Conservation (phyloP, 768 basidiomycete species). For the Boletus rufocinnamomeus region DNA sequence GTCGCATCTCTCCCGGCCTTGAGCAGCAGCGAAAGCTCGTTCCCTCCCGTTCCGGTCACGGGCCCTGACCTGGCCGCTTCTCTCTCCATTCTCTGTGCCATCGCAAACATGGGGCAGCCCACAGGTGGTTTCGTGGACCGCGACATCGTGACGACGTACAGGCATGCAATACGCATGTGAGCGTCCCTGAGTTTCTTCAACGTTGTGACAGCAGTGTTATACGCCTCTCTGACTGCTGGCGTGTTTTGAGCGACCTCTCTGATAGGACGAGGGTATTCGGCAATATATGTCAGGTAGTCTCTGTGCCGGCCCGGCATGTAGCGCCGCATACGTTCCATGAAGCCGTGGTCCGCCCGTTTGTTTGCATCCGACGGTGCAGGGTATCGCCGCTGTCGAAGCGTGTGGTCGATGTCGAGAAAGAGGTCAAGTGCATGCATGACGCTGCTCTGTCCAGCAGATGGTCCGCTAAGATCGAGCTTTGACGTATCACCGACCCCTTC, state of each 20-base stretch:
- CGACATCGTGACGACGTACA: slow-evolving; percentile 88
- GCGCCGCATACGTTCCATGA: slow-evolving; percentile 90
- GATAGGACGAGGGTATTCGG: slow-evolving; percentile 57
- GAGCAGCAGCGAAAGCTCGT: slow-evolving; percentile 74
- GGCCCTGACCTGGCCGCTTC: slow-evolving; percentile 48
- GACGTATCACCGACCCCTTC: slow-evolving; percentile 67
- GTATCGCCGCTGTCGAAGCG: slow-evolving; percentile 67
- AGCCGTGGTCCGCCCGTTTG: slow-evolving; percentile 67
- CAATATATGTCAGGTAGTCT: slow-evolving; percentile 74
- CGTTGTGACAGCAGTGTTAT: slow-evolving; percentile 75
- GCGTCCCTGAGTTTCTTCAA: slow-evolving; percentile 82
- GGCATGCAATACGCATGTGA: slow-evolving; percentile 87
- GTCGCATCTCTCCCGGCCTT: slow-evolving; percentile 94
- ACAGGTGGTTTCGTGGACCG: slow-evolving; percentile 51
- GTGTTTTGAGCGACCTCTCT: slow-evolving; percentile 60
- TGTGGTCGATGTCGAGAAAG: slow-evolving; percentile 88
- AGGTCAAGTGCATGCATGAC: slow-evolving; percentile 86
- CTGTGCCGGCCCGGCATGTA: slow-evolving; percentile 96
- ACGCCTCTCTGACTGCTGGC: slow-evolving; percentile 66
- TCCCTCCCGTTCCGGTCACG: slow-evolving; percentile 88
- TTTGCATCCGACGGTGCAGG: slow-evolving; percentile 67
- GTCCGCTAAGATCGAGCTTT: slow-evolving; percentile 74
- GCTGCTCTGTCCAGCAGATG: slow-evolving; percentile 92
- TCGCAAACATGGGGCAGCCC: slow-evolving; percentile 56
- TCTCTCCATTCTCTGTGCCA: slow-evolving; percentile 50